Base-by-base conservation (phyloP, 352 stramenopile species). In the Nothophytophthora sp. region DNA sequence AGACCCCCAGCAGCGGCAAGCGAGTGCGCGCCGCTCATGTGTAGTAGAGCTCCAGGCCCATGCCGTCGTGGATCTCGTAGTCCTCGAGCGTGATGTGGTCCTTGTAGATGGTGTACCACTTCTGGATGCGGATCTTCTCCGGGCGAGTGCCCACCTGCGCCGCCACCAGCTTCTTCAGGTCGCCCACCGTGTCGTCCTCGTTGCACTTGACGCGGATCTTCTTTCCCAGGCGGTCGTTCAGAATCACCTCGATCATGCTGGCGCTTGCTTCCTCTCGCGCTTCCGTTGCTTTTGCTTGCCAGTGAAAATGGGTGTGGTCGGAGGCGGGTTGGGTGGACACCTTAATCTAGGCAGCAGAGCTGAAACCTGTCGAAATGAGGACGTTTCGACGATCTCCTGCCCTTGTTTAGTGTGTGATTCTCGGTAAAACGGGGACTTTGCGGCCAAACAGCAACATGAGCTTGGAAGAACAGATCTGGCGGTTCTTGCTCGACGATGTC, bases 61-160 rank as follows among this genome's bases (percentile, higher is more conserved):
- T 99, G 60, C 98, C 98, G 77, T 99, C 98, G 73, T 99, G 96
- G 71, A 99, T 99, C 76, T 99, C 98, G 59, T 95, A 95, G 79
- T 95, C 85, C 52, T 92, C 82, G 33, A 97, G 76, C 51, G 88
- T 97, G 65, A 99, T 99, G 77, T 99, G 97, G 92, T 99, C 97
- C 75, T 99, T 99, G 82, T 98, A 99, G 52, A 98, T 96, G 24
- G 97, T 99, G 73, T 99, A 99, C 97, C 97, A 99, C 73, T 99
- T 99, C 81, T 99, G 97, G 68, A 99, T 98, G 51, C 97, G 92
- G 61, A 99, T 98, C 86, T 99, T 99, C 77, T 99, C 96, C 4
- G 96, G 96, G 9, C 96, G 76, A 30, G 96, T 99, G 36, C 96
- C 96, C 40, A 98, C 86, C 70, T 99, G 97, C 42, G 97, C 97